phyloP scores from a whole-genome alignment of 2,329 filamentous ascomycete species.

The Xylaria sp. region DNA sequence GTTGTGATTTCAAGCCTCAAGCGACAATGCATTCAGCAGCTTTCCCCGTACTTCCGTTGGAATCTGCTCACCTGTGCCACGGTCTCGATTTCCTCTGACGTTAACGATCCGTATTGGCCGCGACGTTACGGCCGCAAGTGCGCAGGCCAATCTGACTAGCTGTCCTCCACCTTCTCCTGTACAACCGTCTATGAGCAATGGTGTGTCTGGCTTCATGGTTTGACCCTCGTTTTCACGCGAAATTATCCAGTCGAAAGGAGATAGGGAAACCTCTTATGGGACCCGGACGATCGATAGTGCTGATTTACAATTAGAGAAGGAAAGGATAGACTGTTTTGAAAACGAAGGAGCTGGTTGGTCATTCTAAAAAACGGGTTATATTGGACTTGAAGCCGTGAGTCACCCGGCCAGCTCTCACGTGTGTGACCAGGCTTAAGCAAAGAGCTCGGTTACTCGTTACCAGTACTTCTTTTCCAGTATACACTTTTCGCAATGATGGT shows the following conservation, averaged over 20 bases:
- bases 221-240: neutral
- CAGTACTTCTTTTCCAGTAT: neutral
- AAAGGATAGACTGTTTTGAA: neutral
- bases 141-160: constrained; percentile 65
- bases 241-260: neutral
- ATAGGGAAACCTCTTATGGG: neutral
- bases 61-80: constrained; percentile 48
- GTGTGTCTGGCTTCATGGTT: constrained; percentile 35
- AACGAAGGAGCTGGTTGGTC: neutral
- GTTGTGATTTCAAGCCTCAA: constrained; percentile 68
- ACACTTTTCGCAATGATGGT: neutral
- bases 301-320: neutral
- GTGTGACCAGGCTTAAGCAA: neutral
- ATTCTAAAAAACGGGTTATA: neutral
- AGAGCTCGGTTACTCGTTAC: neutral
- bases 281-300: neutral
- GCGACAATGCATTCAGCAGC: neutral
- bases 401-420: constrained; percentile 15
- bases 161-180: constrained; percentile 72
- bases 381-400: constrained; percentile 22
- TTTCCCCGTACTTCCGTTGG: constrained; percentile 2
- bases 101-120: constrained; percentile 64
- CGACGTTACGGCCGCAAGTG: constrained; percentile 65
- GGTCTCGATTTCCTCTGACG: constrained; percentile 64
- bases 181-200: constrained; percentile 63